A percentile compares a stretch with the other conserved stretches of the same genome.
These are phyloP conservation scores for Candida methanosorbosa DNA, from an alignment of 805 yeast genomes.

Conservation along the genomic window DNA sequence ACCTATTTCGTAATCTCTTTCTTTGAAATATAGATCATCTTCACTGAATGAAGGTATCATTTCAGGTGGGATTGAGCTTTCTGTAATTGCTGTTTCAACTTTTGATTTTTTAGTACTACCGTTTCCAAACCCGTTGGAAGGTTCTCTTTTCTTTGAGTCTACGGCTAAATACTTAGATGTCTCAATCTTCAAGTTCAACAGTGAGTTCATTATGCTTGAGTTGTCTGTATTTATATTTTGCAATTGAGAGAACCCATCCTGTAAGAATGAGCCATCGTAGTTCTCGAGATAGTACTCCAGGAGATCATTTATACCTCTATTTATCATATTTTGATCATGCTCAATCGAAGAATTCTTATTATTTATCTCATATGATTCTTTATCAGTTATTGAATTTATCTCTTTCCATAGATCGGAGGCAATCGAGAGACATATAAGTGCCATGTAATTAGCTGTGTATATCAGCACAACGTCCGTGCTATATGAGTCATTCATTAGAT, in stretches of 20 bases:
- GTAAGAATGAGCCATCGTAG: constrained; percentile 16
- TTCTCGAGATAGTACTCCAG: constrained; percentile 24
- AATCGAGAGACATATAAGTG: constrained; percentile 57
- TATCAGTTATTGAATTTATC: constrained; percentile 2
- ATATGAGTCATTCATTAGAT: constrained; percentile 64
- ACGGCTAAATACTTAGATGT: constrained; percentile 1
- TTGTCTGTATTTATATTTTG: constrained; percentile 10
- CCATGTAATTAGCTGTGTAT: constrained; percentile 68
- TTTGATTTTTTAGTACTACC: too few relatives aligned
- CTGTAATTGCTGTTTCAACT: background rate
- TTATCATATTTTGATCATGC: constrained; percentile 1
- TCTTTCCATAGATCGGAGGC: constrained; percentile 28
- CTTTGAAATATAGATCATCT: constrained; percentile 20
- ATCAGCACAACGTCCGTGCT: constrained; percentile 60
- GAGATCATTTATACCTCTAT: constrained; percentile 17
- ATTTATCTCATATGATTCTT: background rate
- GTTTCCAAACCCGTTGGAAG: too few relatives aligned
- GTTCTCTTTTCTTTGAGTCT: background rate
- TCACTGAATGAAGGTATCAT: background rate
- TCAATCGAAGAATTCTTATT: background rate
- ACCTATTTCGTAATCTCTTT: constrained; percentile 21
- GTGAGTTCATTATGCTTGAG: constrained; percentile 16
- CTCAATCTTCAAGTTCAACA: constrained; percentile 23
- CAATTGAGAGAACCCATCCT: constrained; percentile 10
- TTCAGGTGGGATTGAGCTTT: background rate